Percentiles rank a stretch among this genome's conserved stretches.
Evolutionary conservation across 1,139 yeast species (phyloP).

Genomic region (Lodderomyces pseudojiufengensis): DNA sequence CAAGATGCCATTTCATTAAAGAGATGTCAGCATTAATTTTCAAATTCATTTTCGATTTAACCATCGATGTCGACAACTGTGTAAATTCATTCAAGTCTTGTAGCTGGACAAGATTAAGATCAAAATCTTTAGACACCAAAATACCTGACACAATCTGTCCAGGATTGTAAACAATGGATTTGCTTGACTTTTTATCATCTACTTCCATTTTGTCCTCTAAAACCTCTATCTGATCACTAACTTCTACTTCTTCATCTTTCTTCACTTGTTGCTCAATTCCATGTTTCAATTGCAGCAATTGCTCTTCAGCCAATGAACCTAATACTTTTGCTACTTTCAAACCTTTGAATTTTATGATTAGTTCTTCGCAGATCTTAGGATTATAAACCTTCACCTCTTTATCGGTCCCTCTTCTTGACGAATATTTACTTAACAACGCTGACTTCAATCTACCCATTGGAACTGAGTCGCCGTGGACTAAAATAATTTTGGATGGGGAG

Average conservation of each 20-base stretch:
- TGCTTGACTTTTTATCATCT: neutral
- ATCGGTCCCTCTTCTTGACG: conserved; percentile 78
- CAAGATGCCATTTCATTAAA: conserved; percentile 80
- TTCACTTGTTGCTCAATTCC: conserved; percentile 24
- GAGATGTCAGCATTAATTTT: conserved; percentile 79
- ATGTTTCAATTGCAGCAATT: conserved; percentile 30
- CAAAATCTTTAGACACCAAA: conserved; percentile 87
- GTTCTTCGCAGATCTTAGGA: conserved; percentile 86
- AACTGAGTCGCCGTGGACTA: conserved; percentile 97
- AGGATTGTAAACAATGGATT: conserved; percentile 19
- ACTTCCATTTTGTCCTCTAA: neutral
- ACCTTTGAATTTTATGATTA: conserved; percentile 76
- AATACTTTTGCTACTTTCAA: conserved; percentile 81
- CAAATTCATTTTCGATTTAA: conserved; percentile 76
- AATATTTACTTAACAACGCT: conserved; percentile 83
- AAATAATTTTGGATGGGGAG: conserved; percentile 75
- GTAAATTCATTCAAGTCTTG: conserved; percentile 88
- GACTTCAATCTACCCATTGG: conserved; percentile 97
- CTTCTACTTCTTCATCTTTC: conserved; percentile 16
- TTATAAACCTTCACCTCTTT: conserved; percentile 90
- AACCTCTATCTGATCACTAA: conserved; percentile 7
- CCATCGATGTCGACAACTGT: conserved; percentile 79
- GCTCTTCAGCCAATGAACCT: conserved; percentile 67
- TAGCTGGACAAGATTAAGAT: conserved; percentile 73
- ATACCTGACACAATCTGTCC: conserved; percentile 73